These are phyloP conservation scores for Salix exigua DNA, from an alignment of 345 rosid genomes.

Conservation along the genomic window DNA sequence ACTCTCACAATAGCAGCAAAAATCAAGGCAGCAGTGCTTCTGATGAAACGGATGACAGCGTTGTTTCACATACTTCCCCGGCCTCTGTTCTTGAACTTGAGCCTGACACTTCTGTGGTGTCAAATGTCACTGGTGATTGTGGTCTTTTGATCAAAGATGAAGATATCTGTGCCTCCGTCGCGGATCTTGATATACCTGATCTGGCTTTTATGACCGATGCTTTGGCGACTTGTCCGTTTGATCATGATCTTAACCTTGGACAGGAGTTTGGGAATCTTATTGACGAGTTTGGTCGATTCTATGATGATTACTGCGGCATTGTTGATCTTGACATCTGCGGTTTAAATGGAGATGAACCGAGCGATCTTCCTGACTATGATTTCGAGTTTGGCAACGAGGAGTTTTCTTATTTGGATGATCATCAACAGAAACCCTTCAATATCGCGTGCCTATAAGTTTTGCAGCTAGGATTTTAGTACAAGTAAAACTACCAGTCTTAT, in stretches of 20 bases:
- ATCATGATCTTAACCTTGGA: slow-evolving; percentile 36
- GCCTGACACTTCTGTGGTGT: slow-evolving; percentile 37
- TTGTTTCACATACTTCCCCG: slow-evolving; percentile 53
- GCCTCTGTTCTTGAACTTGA: slow-evolving; percentile 49
- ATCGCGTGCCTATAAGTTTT: slow-evolving; percentile 80
- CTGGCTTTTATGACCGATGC: slow-evolving; percentile 43
- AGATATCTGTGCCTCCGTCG: slow-evolving; percentile 18
- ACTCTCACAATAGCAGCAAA: slow-evolving; percentile 7
- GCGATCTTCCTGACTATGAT: slow-evolving; percentile 74
- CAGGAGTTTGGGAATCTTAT: slow-evolving; percentile 40
- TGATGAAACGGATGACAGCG: slow-evolving; percentile 48
- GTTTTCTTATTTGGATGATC: slow-evolving; percentile 31
- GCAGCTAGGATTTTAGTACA: slow-evolving; percentile 46
- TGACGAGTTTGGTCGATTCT: slow-evolving; percentile 44
- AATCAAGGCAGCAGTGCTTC: slow-evolving; percentile 11
- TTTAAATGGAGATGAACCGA: slow-evolving; percentile 37
- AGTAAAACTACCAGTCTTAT: not conserved
- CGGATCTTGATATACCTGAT: slow-evolving; percentile 42
- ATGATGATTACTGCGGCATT: slow-evolving; percentile 51
- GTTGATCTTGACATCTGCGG: slow-evolving; percentile 55
- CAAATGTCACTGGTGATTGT: slow-evolving; percentile 16
- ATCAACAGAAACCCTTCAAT: slow-evolving; percentile 27
- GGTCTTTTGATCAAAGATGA: slow-evolving; percentile 13
- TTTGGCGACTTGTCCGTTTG: slow-evolving; percentile 28
- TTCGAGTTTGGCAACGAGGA: slow-evolving; percentile 49